phyloP scores from a whole-genome alignment of 805 yeast genomes.

The Sungouiozyma intestinalis region DNA sequence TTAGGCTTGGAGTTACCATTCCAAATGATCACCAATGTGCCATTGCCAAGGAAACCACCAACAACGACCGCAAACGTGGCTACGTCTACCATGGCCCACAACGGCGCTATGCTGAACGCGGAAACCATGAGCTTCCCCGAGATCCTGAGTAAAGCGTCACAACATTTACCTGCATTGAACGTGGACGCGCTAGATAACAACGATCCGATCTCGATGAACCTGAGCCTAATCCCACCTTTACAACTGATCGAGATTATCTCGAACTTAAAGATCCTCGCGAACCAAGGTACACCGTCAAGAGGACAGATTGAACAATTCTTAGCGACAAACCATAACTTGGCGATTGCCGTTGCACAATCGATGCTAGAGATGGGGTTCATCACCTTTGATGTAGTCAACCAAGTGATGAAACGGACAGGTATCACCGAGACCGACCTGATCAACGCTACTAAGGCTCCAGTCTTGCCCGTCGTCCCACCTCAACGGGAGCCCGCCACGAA shows the following conservation, averaged over 20 bases:
- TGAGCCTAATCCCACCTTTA: slow-evolving; percentile 59
- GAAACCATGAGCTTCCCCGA: slow-evolving; percentile 33
- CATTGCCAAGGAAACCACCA: slow-evolving; percentile 24
- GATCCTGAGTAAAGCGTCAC: slow-evolving; percentile 43
- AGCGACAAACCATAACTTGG: slow-evolving; percentile 44
- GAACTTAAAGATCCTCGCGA: slow-evolving; percentile 48
- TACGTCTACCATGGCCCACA: not conserved
- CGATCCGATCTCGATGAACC: slow-evolving; percentile 50
- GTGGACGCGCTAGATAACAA: slow-evolving; percentile 35
- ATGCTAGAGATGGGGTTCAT: slow-evolving; percentile 67
- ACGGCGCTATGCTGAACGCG: slow-evolving; percentile 1
- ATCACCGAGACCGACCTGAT: slow-evolving; percentile 2
- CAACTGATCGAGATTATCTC: slow-evolving; percentile 60
- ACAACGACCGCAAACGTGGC: slow-evolving; percentile 1
- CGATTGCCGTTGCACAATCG: slow-evolving; percentile 64
- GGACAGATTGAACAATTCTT: slow-evolving; percentile 43
- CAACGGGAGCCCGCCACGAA: slow-evolving; percentile 8
- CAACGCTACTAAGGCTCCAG: slow-evolving; percentile 3
- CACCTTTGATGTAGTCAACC: slow-evolving; percentile 55
- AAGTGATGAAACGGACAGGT: slow-evolving; percentile 30
- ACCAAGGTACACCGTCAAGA: slow-evolving; percentile 36
- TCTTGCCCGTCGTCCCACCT: slow-evolving; percentile 6
- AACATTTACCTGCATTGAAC: slow-evolving; percentile 41
- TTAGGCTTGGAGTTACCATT: slow-evolving; percentile 25
- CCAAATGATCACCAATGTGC: slow-evolving; percentile 28